phyloP scores from a whole-genome alignment of 257 asterid species.

The Ocimum tenuiflorum region DNA sequence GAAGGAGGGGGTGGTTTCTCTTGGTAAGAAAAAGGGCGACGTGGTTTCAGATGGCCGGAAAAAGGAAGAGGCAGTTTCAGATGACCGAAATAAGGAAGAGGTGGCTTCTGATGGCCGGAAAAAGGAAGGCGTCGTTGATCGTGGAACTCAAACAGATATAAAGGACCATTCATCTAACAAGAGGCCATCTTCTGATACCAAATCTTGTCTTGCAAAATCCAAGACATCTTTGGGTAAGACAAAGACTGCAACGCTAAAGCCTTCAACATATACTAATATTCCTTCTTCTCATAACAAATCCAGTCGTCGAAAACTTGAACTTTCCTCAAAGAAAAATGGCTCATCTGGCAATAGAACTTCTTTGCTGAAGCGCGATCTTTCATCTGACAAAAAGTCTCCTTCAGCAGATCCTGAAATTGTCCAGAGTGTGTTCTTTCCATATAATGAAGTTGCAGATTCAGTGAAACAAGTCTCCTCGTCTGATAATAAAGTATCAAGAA shows the following conservation, averaged over 20 bases:
- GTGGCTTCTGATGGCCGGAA: neutral
- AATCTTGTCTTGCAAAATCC: conserved; percentile 23
- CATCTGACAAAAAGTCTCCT: conserved; percentile 21
- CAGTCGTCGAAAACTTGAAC: conserved; percentile 23
- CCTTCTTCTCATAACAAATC: conserved; percentile 25
- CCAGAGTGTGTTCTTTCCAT: conserved; percentile 40
- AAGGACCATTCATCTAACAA: conserved; percentile 8
- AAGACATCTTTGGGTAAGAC: conserved; percentile 15
- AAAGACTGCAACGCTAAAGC: no score
- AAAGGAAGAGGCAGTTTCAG: neutral
- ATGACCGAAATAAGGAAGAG: neutral
- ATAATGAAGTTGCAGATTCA: conserved; percentile 31
- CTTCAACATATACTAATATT: no score
- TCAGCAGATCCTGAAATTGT: conserved; percentile 48
- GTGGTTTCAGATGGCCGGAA: neutral
- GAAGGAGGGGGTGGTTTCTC: conserved; percentile 17
- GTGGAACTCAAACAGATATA: conserved; percentile 6
- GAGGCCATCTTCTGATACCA: conserved; percentile 25
- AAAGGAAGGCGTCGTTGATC: conserved; percentile 1
- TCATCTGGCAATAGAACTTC: conserved; percentile 21
- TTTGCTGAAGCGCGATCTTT: conserved; percentile 14
- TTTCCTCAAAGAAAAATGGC: conserved; percentile 16
- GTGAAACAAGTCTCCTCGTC: conserved; percentile 24
- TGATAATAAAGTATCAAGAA: conserved; percentile 19
- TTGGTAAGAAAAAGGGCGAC: neutral